Conservation (phyloP, 345 rosid genomes). For the Excoecaria agallocha region DNA sequence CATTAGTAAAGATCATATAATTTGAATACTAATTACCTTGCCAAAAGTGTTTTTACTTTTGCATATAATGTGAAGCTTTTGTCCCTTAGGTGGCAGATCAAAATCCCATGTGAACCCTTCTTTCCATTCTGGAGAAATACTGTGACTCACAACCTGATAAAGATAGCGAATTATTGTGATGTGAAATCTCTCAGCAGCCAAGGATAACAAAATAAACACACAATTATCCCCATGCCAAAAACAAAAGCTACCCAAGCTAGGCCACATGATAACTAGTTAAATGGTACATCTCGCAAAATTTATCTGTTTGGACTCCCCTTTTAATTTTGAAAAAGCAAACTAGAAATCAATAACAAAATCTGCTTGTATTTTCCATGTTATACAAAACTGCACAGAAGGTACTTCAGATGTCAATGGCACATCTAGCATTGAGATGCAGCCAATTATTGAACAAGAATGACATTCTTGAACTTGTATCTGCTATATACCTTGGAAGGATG, state of each 20-base stretch:
- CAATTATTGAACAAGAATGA: neutral
- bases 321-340: neutral
- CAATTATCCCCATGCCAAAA: neutral
- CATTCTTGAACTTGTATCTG: neutral
- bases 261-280: too few species aligned
- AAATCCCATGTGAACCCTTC: constrained; percentile 90
- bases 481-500: too few species aligned
- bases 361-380: neutral
- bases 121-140: constrained; percentile 74
- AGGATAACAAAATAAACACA: neutral
- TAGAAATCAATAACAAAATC: too few species aligned
- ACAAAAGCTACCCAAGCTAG: neutral
- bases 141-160: constrained; percentile 66
- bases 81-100: constrained; percentile 92
- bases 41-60: constrained; percentile 87
- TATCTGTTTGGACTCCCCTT: neutral
- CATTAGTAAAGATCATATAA: neutral
- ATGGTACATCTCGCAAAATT: neutral
- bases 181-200: neutral
- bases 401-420: neutral
- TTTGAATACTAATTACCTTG: constrained; percentile 51
- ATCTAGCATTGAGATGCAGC: neutral
- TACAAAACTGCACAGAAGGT: neutral
- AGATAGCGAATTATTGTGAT: constrained; percentile 1
- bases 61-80: constrained; percentile 87